Conservation (phyloP, 164 flowering plant species). For the Vitis cinerea region DNA sequence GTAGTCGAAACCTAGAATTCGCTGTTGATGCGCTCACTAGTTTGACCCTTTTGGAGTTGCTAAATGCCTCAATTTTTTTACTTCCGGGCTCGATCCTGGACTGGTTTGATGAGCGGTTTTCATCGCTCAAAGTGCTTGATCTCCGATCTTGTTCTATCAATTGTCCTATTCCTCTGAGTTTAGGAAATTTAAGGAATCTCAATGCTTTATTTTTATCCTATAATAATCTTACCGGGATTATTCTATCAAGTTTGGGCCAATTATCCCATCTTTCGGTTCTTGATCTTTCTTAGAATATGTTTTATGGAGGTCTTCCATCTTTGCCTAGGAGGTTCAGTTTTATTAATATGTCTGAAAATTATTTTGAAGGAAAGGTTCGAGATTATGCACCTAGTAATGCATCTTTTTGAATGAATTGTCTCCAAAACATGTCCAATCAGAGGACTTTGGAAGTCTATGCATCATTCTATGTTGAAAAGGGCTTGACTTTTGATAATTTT, state of each 20-base stretch:
- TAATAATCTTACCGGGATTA: conserved; percentile 44
- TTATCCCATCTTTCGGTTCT: conserved; percentile 41
- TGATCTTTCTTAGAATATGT: conserved; percentile 48
- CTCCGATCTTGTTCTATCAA: conserved; percentile 37
- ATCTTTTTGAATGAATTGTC: conserved; percentile 61
- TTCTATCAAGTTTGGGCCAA: conserved; percentile 55
- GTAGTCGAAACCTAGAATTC: conserved; percentile 47
- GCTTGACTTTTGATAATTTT: conserved; percentile 65
- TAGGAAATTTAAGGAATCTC: conserved; percentile 51
- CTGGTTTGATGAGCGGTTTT: too few species aligned
- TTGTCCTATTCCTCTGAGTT: conserved; percentile 41
- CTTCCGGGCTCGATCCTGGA: too few species aligned
- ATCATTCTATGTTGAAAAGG: conserved; percentile 56
- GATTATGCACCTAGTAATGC: conserved; percentile 27
- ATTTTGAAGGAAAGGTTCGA: conserved; percentile 49
- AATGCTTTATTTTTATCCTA: conserved; percentile 33
- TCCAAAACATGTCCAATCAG: conserved; percentile 54
- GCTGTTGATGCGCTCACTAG: conserved; percentile 27
- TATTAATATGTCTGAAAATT: conserved; percentile 39
- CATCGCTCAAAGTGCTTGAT: too few species aligned
- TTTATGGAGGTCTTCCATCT: conserved; percentile 36
- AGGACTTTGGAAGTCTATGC: conserved; percentile 48
- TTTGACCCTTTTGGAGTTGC: too few species aligned
- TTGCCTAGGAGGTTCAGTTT: conserved; percentile 20
- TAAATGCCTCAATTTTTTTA: too few species aligned